These are phyloP conservation scores for Cytospora mali DNA, from an alignment of 2,329 filamentous ascomycete genomes.

Conservation along the genomic window DNA sequence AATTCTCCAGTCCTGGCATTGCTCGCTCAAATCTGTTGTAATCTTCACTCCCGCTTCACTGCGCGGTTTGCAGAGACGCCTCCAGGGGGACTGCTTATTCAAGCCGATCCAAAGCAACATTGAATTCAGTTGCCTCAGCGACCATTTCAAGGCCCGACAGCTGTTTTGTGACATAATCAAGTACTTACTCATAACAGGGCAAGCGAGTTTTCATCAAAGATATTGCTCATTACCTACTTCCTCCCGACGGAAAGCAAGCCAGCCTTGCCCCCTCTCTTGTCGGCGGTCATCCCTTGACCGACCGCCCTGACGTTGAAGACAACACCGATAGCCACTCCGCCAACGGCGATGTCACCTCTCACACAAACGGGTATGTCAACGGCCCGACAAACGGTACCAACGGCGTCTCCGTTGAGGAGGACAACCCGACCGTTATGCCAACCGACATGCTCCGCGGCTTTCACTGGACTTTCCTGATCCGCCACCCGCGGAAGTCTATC, in stretches of 20 bases:
- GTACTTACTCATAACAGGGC: constrained; percentile 54
- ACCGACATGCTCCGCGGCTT: constrained; percentile 73
- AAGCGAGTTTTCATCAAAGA: constrained; percentile 98
- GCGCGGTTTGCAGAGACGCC: constrained; percentile 31
- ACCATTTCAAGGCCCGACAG: background rate
- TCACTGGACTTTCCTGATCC: constrained; percentile 96
- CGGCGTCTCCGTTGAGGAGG: constrained; percentile 50
- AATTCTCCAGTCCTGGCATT: constrained; percentile 7
- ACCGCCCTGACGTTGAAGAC: constrained; percentile 20
- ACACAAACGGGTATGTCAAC: constrained; percentile 38
- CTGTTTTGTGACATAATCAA: background rate
- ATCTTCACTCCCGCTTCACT: constrained; percentile 22
- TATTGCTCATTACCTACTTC: constrained; percentile 89
- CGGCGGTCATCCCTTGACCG: constrained; percentile 46
- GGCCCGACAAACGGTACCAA: constrained; percentile 30
- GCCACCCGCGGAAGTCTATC: constrained; percentile 87
- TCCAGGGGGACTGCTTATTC: background rate
- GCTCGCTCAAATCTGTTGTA: constrained; percentile 16
- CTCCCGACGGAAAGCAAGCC: constrained; percentile 69
- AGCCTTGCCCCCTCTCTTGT: constrained; percentile 80
- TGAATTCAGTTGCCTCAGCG: constrained; percentile 8
- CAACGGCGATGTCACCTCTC: constrained; percentile 29
- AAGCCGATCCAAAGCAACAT: background rate
- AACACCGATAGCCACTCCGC: constrained; percentile 5
- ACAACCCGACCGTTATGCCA: constrained; percentile 86